Conservation (phyloP, 306 rosid species). For the Hippophae rhamnoides region DNA sequence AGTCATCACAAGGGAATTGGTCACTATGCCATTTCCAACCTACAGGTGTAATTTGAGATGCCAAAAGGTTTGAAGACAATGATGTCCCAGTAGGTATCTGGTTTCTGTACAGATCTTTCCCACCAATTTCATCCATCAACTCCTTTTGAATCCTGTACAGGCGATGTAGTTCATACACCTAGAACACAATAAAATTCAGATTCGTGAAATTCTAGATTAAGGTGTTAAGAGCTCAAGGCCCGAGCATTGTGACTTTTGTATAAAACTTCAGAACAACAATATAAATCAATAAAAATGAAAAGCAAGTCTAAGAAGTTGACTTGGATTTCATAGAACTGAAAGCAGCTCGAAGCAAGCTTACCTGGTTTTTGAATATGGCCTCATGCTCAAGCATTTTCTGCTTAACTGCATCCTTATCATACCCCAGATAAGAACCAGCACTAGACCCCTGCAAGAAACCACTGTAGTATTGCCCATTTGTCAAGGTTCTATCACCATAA, state of each 20-base stretch:
- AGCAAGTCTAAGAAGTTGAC: background rate
- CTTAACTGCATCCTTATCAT: slow-evolving; percentile 40
- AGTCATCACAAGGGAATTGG: slow-evolving; percentile 28
- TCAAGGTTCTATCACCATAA: slow-evolving; percentile 18
- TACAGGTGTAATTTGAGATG: slow-evolving; percentile 22
- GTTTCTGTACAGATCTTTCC: slow-evolving; percentile 30
- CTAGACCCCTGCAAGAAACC: slow-evolving; percentile 22
- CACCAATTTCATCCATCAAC: slow-evolving; percentile 47
- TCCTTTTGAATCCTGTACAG: slow-evolving; percentile 68
- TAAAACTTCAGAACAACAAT: background rate
- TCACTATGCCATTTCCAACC: slow-evolving; percentile 25
- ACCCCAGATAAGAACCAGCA: slow-evolving; percentile 21
- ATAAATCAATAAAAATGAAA: background rate
- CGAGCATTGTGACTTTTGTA: background rate
- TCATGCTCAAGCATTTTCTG: slow-evolving; percentile 63
- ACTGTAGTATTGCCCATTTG: slow-evolving; percentile 12
- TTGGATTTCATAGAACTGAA: background rate
- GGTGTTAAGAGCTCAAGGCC: background rate
- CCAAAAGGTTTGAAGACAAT: slow-evolving; percentile 25
- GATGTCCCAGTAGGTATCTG: slow-evolving; percentile 30
- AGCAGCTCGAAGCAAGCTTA: slow-evolving; percentile 15
- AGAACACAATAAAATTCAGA: slow-evolving; percentile 16
- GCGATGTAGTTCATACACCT: slow-evolving; percentile 81
- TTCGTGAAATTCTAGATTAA: background rate
- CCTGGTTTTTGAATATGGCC: slow-evolving; percentile 55